A percentile compares a stretch with the other conserved stretches of the same genome.
These are phyloP conservation scores for Purshia tridentata DNA, from an alignment of 306 rosid species.

Conservation along the genomic window DNA sequence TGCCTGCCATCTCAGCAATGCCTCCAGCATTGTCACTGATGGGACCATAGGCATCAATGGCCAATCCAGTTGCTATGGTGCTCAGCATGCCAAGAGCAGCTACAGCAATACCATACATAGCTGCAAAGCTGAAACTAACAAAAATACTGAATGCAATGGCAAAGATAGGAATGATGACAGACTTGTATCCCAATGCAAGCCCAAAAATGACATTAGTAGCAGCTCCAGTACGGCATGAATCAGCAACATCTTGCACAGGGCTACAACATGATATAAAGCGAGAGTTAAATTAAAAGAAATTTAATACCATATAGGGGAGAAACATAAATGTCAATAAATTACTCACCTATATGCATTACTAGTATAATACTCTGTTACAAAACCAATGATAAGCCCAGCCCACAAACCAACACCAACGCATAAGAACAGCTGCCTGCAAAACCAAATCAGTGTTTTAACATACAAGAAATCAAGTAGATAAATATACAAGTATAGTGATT, in stretches of 20 bases:
- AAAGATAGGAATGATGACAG: conserved; percentile 91
- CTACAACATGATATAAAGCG: conserved; percentile 40
- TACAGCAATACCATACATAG: conserved; percentile 95
- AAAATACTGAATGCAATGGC: conserved; percentile 89
- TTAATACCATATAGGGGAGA: neutral
- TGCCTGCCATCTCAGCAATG: conserved; percentile 99
- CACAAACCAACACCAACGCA: conserved; percentile 93
- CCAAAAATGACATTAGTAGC: conserved; percentile 98
- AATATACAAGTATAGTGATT: neutral
- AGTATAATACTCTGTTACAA: conserved; percentile 88
- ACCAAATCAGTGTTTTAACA: neutral
- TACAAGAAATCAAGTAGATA: neutral
- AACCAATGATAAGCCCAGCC: conserved; percentile 96
- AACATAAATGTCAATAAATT: conserved; percentile 3
- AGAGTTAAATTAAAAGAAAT: neutral
- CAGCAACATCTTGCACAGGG: conserved; percentile 99
- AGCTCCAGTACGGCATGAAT: conserved; percentile 96
- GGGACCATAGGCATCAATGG: conserved; percentile 97
- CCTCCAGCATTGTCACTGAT: conserved; percentile 99
- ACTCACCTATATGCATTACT: conserved; percentile 92
- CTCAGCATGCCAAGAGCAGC: conserved; percentile 99
- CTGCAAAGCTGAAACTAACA: conserved; percentile 93
- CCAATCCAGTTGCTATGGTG: conserved; percentile 94
- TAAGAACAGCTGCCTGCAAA: conserved; percentile 83
- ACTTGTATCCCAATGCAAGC: conserved; percentile 98